Percentiles rank a stretch among this genome's conserved stretches.
Evolutionary conservation across 441 rosid genomes (phyloP).

Genomic region (Capsella rubella): DNA sequence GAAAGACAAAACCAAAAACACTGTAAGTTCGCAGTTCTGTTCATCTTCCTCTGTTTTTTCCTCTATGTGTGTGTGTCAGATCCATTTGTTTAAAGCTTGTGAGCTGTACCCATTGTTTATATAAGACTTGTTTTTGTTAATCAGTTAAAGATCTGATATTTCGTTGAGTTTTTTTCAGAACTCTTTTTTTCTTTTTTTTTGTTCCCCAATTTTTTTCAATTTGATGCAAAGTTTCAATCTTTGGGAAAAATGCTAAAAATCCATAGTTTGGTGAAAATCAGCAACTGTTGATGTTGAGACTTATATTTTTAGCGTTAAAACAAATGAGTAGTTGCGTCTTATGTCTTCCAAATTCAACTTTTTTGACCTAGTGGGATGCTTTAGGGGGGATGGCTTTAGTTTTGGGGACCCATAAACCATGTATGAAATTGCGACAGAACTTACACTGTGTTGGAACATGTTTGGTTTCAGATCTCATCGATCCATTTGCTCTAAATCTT

Average conservation of each 20-base stretch:
- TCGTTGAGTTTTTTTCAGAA: not conserved
- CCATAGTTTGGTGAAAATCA: not conserved
- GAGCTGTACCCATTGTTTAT: not conserved
- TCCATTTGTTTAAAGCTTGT: constrained; percentile 12
- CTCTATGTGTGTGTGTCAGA: not conserved
- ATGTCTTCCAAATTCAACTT: constrained; percentile 41
- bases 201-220: not conserved
- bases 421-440: constrained; percentile 12
- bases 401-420: constrained; percentile 38
- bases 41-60: constrained; percentile 25
- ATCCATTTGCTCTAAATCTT: constrained; percentile 17
- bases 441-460: constrained; percentile 30
- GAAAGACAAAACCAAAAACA: not conserved
- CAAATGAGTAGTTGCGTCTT: constrained; percentile 40
- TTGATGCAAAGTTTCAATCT: constrained; percentile 33
- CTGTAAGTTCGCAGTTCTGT: constrained; percentile 19
- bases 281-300: constrained; percentile 7
- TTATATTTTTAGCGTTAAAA: constrained; percentile 32
- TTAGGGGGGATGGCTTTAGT: constrained; percentile 36
- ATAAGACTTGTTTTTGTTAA: constrained; percentile 18
- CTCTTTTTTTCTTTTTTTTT: not conserved
- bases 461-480: constrained; percentile 37
- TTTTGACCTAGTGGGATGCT: constrained; percentile 45
- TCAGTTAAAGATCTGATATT: constrained; percentile 33
- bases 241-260: constrained; percentile 14